Base-by-base conservation (phyloP, 495 filamentous ascomycete species). In the Xylaria castorea region DNA sequence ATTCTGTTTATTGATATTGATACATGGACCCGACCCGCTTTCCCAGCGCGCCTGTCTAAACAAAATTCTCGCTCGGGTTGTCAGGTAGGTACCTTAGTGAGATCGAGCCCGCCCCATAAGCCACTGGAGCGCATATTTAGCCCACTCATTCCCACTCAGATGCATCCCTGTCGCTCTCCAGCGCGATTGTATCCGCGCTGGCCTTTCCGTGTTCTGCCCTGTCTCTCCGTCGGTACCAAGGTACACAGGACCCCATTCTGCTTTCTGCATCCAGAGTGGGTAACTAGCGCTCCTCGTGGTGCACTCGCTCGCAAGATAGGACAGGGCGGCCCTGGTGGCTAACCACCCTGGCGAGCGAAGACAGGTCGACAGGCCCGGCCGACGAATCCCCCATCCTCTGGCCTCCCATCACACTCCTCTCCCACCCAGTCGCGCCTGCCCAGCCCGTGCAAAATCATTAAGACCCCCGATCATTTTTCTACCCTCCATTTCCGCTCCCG, bases 371-470 rank as follows among this genome's bases (percentile, higher is more conserved):
- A 40, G 30, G 61, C 51, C 62, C 51, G 38, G 51, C 27, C 51
- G 51, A 65, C 27, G 63, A 66, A 66, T 65, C 63, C 70, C 46
- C 51, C 62, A 71, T 65, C 63, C 61, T 51, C 62, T 67, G 32
- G 38, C 30, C 50, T 60, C 63, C 53, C 63, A 66, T 58, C 63
- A 66, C 62, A 60, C 57, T 50, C 71, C 50, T 61, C 66, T 36
- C 55, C 66, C 48, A 48, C 63, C 70, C 62, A 46, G 42, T 36
- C 66, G 48, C 64, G 30, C 64, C n/a, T 58, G 34, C 75, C 77
- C 75, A 75, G 75, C 65, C 77, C 70, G 72, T 74, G 71, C 75
- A 77, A 79, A 77, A 77, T 72, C 76, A 78, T 80, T 80, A 80
- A 79, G 77, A 75, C 78, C 76, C 78, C 78, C 78, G 76, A 78